Conservation (phyloP, 345 rosid species). For the Crucihimalaya himalaica region DNA sequence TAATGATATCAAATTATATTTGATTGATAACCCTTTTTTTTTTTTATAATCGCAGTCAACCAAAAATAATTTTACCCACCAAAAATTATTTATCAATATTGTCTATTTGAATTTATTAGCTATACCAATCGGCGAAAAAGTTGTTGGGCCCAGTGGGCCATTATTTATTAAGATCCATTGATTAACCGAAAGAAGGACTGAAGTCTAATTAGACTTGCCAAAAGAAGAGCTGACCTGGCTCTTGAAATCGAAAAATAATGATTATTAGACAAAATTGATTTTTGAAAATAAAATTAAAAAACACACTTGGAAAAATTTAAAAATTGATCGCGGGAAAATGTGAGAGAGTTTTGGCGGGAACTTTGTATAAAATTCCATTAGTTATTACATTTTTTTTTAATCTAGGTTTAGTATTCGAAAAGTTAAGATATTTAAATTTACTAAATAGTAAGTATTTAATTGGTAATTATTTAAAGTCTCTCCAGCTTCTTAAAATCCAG, state of each 20-base stretch:
- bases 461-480: neutral
- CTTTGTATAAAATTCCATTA: neutral
- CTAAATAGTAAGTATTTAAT: neutral
- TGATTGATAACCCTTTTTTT: neutral
- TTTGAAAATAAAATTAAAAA: too few species aligned
- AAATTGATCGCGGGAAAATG: too few species aligned
- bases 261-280: too few species aligned
- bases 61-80: neutral
- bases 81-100: neutral
- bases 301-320: too few species aligned
- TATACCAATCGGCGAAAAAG: neutral
- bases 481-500: neutral
- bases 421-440: neutral
- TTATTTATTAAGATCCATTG: neutral
- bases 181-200: neutral
- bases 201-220: neutral
- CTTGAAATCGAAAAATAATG: too few species aligned
- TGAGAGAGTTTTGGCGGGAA: conserved; percentile 17
- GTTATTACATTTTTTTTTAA: neutral
- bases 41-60: neutral
- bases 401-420: neutral
- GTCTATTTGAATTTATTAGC: neutral
- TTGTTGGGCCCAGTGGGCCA: neutral
- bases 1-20: neutral
- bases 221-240: neutral